Evolutionary conservation across 2,329 filamentous ascomycete species (phyloP), one percentile per base, ranked within the genome.

Genomic region (Fusarium phyllophilum): DNA sequence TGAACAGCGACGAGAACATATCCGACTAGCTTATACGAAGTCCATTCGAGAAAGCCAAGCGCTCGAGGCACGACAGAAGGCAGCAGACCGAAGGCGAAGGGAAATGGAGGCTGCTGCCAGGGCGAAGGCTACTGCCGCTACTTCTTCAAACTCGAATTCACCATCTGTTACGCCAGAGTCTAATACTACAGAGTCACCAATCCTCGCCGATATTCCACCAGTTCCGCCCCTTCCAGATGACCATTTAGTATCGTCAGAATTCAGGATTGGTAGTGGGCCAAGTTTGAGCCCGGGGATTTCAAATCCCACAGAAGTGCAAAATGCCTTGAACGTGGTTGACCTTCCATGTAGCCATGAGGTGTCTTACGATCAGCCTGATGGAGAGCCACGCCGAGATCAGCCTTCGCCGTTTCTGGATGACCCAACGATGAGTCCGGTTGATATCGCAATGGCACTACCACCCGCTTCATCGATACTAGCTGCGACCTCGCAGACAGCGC

Each of bases 11-110:
- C 89, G 95, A 76, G 92, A 94, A 79, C 91, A 91, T 69, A 97
- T 97, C 77, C 92, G 95, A 76, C 90, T 94, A 64, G 94, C 94
- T 20, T 96, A 97, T 81, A 95, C 91, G 76, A 94, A 93, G 79
- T 94, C 93, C n/a, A 91, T 96, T 54, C 89, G 92, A 72, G 92
- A 94, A 78, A 92, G 85, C 76, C 91, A 93, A 78, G 91, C 88
- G 66, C 82, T 85, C n/a, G 87, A 88, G 65, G 86, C 85, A 58
- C 86, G 86, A 78, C 83, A 86, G 79, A 84, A 84, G 58, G 88
- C 88, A 39, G 87, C 86, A 29, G 87, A 90, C 70, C 76, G 77
- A 63, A 88, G 86, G 73, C 84, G 86, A 70, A 87, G 85, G 78
- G 87, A 88, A 72, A 81, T 86, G 78, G 85, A 88, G 75, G 83